These are phyloP conservation scores for Lophiostoma macrostomum DNA, from an alignment of 495 filamentous ascomycete genomes.

Conservation along the genomic window DNA sequence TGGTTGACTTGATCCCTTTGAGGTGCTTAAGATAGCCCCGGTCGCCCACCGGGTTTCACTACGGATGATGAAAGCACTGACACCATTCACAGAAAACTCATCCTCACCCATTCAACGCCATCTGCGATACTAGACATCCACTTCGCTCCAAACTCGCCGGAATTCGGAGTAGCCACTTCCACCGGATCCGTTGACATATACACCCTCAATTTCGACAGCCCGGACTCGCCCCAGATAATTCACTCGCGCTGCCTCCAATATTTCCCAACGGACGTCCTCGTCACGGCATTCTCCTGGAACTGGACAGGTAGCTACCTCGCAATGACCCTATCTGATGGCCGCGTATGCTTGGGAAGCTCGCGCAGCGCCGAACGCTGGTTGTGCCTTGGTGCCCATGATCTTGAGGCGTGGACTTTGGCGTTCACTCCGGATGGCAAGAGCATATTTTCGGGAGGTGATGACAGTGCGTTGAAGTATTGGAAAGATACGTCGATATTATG, in stretches of 20 bases:
- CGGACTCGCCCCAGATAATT: slow-evolving; percentile 28
- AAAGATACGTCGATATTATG: too few relatives aligned
- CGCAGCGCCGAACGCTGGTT: neutral
- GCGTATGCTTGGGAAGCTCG: slow-evolving; percentile 41
- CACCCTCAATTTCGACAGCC: slow-evolving; percentile 34
- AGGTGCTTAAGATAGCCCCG: neutral
- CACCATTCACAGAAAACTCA: slow-evolving; percentile 25
- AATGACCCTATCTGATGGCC: slow-evolving; percentile 66
- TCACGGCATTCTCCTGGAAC: slow-evolving; percentile 71
- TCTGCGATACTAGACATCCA: slow-evolving; percentile 83
- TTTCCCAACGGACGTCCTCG: slow-evolving; percentile 50
- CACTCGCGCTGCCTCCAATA: slow-evolving; percentile 43
- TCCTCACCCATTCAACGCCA: slow-evolving; percentile 53
- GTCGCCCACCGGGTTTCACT: neutral
- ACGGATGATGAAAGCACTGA: neutral
- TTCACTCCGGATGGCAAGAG: slow-evolving; percentile 43
- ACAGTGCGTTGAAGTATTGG: slow-evolving; percentile 37
- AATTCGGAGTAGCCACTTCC: slow-evolving; percentile 70
- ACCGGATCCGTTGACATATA: slow-evolving; percentile 68
- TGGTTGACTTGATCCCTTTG: too few relatives aligned
- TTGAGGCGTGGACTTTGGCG: slow-evolving; percentile 68
- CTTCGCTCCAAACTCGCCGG: slow-evolving; percentile 57
- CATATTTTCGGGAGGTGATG: slow-evolving; percentile 69
- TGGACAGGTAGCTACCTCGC: slow-evolving; percentile 54
- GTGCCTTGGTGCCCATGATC: slow-evolving; percentile 39